These are phyloP conservation scores for Trichosporon inkin DNA, from an alignment of 1,284 basidiomycete genomes.

Conservation along the genomic window DNA sequence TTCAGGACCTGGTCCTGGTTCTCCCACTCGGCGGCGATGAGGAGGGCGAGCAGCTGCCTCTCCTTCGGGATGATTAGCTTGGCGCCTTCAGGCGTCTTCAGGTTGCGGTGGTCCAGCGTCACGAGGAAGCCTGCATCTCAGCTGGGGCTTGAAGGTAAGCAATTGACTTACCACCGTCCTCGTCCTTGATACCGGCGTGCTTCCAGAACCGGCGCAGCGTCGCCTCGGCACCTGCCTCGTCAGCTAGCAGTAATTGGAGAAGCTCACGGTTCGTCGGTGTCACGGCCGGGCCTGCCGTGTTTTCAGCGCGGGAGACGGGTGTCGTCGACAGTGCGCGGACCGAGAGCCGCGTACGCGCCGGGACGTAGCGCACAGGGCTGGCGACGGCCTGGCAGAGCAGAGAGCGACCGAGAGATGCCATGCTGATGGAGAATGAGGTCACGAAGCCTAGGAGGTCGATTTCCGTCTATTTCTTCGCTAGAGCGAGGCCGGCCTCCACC, in stretches of 20 bases:
- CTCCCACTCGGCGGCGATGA: slow-evolving; percentile 95
- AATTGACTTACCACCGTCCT: slow-evolving; percentile 50
- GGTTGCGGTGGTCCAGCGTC: slow-evolving; percentile 74
- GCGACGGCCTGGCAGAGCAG: slow-evolving; percentile 3
- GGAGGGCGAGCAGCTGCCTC: slow-evolving; percentile 68
- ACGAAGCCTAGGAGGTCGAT: not conserved
- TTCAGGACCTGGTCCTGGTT: slow-evolving; percentile 82
- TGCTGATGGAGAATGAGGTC: not conserved
- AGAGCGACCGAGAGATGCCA: not conserved
- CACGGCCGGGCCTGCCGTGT: slow-evolving; percentile 29
- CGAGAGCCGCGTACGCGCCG: not conserved
- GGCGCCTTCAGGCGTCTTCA: slow-evolving; percentile 83
- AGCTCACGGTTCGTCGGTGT: slow-evolving; percentile 10
- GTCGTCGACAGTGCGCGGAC: not conserved
- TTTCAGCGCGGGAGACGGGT: slow-evolving; percentile 1
- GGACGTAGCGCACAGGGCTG: not conserved
- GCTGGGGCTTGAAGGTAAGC: slow-evolving; percentile 4
- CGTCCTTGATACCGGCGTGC: slow-evolving; percentile 64
- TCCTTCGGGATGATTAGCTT: slow-evolving; percentile 66
- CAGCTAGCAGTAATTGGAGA: not conserved
- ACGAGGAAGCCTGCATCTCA: slow-evolving; percentile 58
- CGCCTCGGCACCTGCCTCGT: slow-evolving; percentile 67
- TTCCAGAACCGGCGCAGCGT: slow-evolving; percentile 90
- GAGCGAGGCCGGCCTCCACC: not conserved
- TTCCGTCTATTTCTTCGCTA: not conserved